These are phyloP conservation scores for Prunus dulcis DNA, from an alignment of 306 rosid genomes.

Conservation along the genomic window DNA sequence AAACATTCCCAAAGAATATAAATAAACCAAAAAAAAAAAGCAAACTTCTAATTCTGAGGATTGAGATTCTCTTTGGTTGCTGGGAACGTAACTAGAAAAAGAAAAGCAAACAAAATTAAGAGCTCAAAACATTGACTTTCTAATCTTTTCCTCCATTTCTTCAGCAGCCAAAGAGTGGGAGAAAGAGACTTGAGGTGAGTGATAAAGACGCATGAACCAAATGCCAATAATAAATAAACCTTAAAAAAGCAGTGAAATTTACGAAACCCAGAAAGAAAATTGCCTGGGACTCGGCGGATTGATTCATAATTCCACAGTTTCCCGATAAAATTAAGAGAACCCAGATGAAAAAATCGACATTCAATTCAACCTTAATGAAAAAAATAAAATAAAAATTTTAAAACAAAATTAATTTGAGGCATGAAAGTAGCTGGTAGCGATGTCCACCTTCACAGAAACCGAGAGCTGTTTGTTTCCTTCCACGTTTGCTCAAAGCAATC, in stretches of 20 bases:
- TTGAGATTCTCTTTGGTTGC: background rate
- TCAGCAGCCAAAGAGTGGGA: background rate
- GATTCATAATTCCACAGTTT: slow-evolving; percentile 7
- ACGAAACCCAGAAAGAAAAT: slow-evolving; percentile 6
- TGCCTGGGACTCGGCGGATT: background rate
- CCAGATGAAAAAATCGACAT: slow-evolving; percentile 17
- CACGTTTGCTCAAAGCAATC: background rate
- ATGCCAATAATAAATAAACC: background rate
- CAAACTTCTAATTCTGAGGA: background rate
- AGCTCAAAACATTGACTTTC: background rate
- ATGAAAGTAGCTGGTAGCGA: background rate
- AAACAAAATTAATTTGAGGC: background rate
- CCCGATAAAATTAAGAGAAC: slow-evolving; percentile 18
- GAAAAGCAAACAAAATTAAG: background rate
- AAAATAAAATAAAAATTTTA: background rate
- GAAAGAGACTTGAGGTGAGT: background rate
- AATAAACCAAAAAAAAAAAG: background rate
- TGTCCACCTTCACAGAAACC: slow-evolving; percentile 32
- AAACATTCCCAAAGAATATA: slow-evolving; percentile 4
- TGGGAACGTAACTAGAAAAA: background rate
- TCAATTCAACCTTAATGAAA: background rate
- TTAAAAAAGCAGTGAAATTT: background rate
- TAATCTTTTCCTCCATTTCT: background rate
- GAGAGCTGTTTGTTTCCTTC: background rate
- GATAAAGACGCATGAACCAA: background rate